Evolutionary conservation across 169 alveolate genomes (phyloP), one percentile per base, ranked within the genome.

Genomic region (Cryptosporidium ubiquitum): DNA sequence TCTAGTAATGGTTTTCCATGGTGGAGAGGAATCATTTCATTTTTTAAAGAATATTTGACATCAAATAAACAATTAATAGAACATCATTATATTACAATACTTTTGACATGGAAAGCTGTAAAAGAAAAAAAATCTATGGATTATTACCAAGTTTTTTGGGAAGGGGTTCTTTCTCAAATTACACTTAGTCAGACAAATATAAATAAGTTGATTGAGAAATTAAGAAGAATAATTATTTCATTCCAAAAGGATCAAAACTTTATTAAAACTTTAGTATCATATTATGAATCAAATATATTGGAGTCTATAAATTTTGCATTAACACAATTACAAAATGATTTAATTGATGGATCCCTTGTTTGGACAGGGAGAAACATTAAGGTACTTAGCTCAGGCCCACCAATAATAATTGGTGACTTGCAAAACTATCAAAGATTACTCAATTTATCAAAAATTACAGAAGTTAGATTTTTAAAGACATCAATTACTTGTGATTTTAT

Each of bases 291-390:
- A 61, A 79, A 61, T 60, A 26, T 79, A 12, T 47, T 79, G 40
- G 86, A 79, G 42, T 79, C 75, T 35, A 79, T 79, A 20, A 79
- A 79, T 39, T 20, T 79, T 7, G 61, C 86, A 23, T 23, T 79
- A 39, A 60, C 73, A 16, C 86, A 79, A 64, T 60, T 79, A 60
- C 66, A 79, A 40, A 79, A 64, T 29, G 86, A 79, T 61, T 47
- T 79, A 18, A 61, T 79, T 42, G 86, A 79, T 60, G 75, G 86
- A 29, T 79, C 86, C 4, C 58, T 79, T 10, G 69, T 79, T 12
- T 79, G 86, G 86, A 58, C 86, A 23, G 86, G 86, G 3, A 79
- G 75, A 60, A 79, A 79, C 37, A 79, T 79, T 55, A 79, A 79
- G 31, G 39, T 79, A 60, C 0, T 79, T 23, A 79, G 75, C 18